Evolutionary conservation across 2,329 filamentous ascomycete genomes (phyloP), one percentile per base, ranked within the genome.

Genomic region (Aspergillus oerlinghausenensis): DNA sequence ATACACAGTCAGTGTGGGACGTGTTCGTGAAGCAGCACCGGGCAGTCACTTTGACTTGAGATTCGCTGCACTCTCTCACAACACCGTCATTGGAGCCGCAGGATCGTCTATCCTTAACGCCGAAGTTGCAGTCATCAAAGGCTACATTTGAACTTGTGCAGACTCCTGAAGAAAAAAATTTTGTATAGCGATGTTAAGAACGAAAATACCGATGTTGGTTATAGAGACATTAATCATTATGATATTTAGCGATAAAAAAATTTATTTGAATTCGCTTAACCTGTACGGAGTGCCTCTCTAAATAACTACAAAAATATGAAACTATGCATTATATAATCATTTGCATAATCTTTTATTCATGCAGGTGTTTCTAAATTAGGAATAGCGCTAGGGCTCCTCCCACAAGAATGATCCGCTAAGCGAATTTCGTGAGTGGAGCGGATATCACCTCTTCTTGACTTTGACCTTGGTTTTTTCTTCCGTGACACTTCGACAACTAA

Each of bases 61-160:
- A 74, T 97, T 97, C 75, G 92, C 94, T 60, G 91, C 92, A 25
- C 79, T 97, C 65, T 96, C 90, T 70, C 94, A 97, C 70, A 90
- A 90, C 70, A 89, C 93, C 60, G 89, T 99, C 55, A 93, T 99
- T 72, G 93, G 93, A 63, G 94, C 94, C 32, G 92, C 93, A n/a
- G 94, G 94, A 10, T 95, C 91, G 1, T 96, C 90, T 32, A 96
- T 97, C 75, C 76, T 97, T 66, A 97, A 97, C 69, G 92, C 92
- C 28, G 93, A 97, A 75, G 91, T 92, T 28, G 91, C 92, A 25
- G 87, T 96, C 10, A 83, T 97, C 63, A 95, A 96, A 80, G 93
- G 92, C 4, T 90, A 88, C 69, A 81, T 92, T 61, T 92, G 80
- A 65, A 59, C 50, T 50, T 59, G 59, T 35, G 59, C 56, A 60